Percentiles rank a stretch among this genome's conserved stretches.
Conservation (phyloP, 257 asterid species). For the Salvia hispanica region DNA sequence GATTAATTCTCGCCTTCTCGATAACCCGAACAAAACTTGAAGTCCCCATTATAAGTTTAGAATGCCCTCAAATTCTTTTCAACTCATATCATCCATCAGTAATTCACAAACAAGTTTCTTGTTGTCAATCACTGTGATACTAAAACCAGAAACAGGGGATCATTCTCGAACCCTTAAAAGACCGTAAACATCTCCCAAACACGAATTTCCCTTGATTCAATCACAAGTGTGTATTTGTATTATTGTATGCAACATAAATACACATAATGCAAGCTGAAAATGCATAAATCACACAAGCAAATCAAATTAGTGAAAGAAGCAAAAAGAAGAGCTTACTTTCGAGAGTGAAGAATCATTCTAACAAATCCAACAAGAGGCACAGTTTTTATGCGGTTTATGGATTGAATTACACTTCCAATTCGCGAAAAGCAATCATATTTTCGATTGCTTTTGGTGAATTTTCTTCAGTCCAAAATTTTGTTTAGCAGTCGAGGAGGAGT, state of each 20-base stretch:
- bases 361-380: conserved; percentile 88
- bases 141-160: too few species aligned
- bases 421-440: not conserved
- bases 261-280: not conserved
- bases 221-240: not conserved
- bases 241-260: not conserved
- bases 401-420: not conserved
- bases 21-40: not conserved
- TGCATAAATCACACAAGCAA: not conserved
- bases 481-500: not conserved
- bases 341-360: conserved; percentile 86
- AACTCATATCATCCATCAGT: too few species aligned
- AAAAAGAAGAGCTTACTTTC: conserved; percentile 53
- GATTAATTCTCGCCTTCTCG: too few species aligned
- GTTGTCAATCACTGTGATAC: too few species aligned
- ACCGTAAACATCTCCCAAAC: too few species aligned
- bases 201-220: too few species aligned
- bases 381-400: too few species aligned
- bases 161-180: too few species aligned
- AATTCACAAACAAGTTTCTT: too few species aligned
- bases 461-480: conserved; percentile 1
- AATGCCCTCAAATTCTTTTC: conserved; percentile 3
- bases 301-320: not conserved
- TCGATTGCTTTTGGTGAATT: conserved; percentile 2
- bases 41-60: not conserved